Evolutionary conservation across 306 rosid genomes (phyloP), one percentile per base, ranked within the genome.

Genomic region (Biancaea sappan): DNA sequence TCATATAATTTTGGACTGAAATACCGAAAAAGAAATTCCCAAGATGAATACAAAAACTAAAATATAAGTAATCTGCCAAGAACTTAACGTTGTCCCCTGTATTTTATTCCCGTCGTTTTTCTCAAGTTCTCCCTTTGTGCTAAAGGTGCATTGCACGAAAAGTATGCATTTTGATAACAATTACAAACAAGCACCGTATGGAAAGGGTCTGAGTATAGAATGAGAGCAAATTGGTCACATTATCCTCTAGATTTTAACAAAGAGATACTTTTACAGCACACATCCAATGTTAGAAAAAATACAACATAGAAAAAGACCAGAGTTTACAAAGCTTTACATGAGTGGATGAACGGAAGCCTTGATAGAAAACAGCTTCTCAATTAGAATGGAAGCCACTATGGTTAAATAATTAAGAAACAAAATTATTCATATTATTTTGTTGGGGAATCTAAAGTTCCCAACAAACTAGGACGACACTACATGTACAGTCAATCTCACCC

Each of bases 401-500:
- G 37, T 69, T 58, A 52, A 61, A 84, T 81, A 74, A 70, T 78
- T 59, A 69, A 70, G 69, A 40, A 73, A 77, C 57, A 82, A 78
- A 67, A 69, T 70, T 50, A 69, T 70, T 79, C 76, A 80, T 74
- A 66, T 78, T 83, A 80, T 85, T 84, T 74, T 67, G 87, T 71
- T 75, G 87, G 87, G 41, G 68, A 75, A 83, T 66, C 78, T 83
- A 77, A 62, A 41, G 74, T 75, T 64, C 87, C 89, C 87, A 84
- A 75, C 81, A 63, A 75, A 73, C 81, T 84, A 85, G 58, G 21
- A 78, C 79, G 82, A 84, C 80, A 75, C 86, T 80, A 75, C 85
- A 85, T 89, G 85, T 89, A 91, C 95, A 87, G 84, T 86, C 86
- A 73, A 82, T 79, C 83, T 75, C 65, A 69, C 59, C 80, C 82